Conservation (phyloP, 2,329 filamentous ascomycete genomes). For the Aspergillus sergii region DNA sequence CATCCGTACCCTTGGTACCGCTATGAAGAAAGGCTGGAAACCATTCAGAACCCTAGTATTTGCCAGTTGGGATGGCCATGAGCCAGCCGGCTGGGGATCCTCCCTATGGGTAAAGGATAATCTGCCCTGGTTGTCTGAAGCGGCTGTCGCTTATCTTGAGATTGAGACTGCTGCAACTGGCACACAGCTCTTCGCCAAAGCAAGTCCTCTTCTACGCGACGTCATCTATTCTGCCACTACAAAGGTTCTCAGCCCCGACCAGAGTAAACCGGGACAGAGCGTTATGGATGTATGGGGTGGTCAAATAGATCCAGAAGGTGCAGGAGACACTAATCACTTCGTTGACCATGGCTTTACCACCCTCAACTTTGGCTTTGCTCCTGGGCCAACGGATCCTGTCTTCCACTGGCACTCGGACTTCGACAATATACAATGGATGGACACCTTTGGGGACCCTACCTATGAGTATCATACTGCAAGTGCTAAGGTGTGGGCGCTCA, state of each 20-base stretch:
- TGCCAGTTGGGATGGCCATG: background rate
- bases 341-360: fast-evolving
- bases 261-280: background rate
- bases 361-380: background rate
- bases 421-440: background rate
- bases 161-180: background rate
- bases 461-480: background rate
- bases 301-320: background rate
- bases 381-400: background rate
- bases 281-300: background rate
- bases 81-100: background rate
- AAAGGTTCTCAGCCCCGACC: background rate
- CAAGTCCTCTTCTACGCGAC: background rate
- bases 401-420: background rate
- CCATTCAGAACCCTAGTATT: background rate
- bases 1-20: background rate
- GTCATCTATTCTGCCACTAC: background rate
- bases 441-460: background rate
- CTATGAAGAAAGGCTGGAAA: background rate
- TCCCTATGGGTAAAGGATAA: background rate
- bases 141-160: background rate
- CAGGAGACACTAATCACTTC: background rate
- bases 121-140: background rate
- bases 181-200: background rate
- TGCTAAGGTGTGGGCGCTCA: background rate